Percentiles rank a stretch among this genome's conserved stretches.
Evolutionary conservation across 768 basidiomycete species (phyloP).

Genomic region (Coprinopsis cinerea): DNA sequence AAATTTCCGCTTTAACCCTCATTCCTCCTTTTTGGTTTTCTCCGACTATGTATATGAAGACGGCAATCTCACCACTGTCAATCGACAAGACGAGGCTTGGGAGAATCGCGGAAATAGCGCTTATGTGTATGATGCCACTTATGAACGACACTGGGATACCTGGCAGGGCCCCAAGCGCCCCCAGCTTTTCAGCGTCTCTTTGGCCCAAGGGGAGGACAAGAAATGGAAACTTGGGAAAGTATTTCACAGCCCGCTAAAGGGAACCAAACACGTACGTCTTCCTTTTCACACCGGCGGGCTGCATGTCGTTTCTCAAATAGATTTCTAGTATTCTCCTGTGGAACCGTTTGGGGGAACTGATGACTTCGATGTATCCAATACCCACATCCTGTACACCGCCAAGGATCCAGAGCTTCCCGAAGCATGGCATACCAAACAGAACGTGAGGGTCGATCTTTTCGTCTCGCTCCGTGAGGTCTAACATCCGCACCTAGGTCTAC

Average conservation of each 20-base stretch:
- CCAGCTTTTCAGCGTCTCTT: slow-evolving; percentile 64
- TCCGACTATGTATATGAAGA: slow-evolving; percentile 79
- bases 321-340: slow-evolving; percentile 58
- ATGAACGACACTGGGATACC: slow-evolving; percentile 72
- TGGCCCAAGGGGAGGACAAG: slow-evolving; percentile 41
- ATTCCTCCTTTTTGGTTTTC: slow-evolving; percentile 69
- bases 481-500: slow-evolving; percentile 47
- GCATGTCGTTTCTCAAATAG: not conserved
- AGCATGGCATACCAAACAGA: slow-evolving; percentile 87
- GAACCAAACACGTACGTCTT: slow-evolving; percentile 60
- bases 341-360: slow-evolving; percentile 84
- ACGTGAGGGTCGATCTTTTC: slow-evolving; percentile 36
- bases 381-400: slow-evolving; percentile 74
- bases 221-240: slow-evolving; percentile 50
- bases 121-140: slow-evolving; percentile 61
- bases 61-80: slow-evolving; percentile 62
- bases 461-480: not conserved
- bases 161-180: slow-evolving; percentile 71
- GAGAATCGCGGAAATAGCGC: slow-evolving; percentile 70
- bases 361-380: slow-evolving; percentile 70
- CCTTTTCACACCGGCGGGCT: not conserved
- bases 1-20: slow-evolving; percentile 63
- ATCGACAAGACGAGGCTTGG: slow-evolving; percentile 64
- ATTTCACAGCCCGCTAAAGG: slow-evolving; percentile 57
- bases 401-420: slow-evolving; percentile 75